These are phyloP conservation scores for Ascoidea asiatica DNA, from an alignment of 805 yeast species.

Conservation along the genomic window DNA sequence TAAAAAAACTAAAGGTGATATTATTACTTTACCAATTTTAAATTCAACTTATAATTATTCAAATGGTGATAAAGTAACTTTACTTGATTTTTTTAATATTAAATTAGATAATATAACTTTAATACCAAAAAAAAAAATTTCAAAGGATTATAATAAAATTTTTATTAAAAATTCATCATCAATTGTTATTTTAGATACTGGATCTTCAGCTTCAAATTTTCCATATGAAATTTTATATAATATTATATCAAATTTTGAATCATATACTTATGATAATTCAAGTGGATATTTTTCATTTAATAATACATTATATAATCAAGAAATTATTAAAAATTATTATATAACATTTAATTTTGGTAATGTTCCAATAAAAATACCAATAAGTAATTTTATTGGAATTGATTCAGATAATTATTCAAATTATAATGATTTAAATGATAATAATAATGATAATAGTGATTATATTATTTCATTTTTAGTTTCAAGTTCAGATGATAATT, in stretches of 20 bases:
- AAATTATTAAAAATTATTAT: too few species aligned
- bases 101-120: not conserved
- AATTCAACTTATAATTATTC: not conserved
- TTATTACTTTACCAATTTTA: conserved; percentile 11
- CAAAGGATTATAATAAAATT: not conserved
- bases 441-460: not conserved
- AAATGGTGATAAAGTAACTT: not conserved
- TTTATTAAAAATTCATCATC: not conserved
- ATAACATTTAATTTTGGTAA: not conserved
- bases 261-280: not conserved
- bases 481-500: not conserved
- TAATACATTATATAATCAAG: not conserved
- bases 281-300: not conserved
- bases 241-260: too few species aligned
- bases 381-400: not conserved
- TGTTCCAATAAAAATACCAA: not conserved
- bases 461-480: too few species aligned
- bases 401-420: too few species aligned
- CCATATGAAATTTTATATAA: not conserved
- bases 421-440: too few species aligned
- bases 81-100: too few species aligned
- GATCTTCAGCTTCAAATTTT: not conserved
- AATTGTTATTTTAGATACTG: not conserved
- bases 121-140: not conserved
- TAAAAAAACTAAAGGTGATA: conserved; percentile 39